phyloP scores from a whole-genome alignment of 1,139 yeast species.

The Suhomyces bolitotheri region DNA sequence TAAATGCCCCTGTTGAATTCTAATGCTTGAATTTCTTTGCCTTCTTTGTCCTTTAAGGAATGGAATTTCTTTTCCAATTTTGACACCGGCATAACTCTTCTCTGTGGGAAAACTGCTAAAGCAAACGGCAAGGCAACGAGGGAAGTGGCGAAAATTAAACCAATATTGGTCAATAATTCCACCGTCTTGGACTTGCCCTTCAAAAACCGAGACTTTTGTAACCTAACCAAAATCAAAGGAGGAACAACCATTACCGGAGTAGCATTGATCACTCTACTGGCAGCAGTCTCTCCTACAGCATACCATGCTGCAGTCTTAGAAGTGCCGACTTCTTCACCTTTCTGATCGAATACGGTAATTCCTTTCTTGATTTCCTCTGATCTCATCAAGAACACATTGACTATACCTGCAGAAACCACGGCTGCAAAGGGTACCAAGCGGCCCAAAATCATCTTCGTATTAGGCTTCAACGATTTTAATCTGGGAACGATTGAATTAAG shows the following conservation, averaged over 20 bases:
- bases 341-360: conserved; percentile 63
- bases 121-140: conserved; percentile 92
- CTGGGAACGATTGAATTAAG: conserved; percentile 85
- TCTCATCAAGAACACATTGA: conserved; percentile 93
- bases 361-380: conserved; percentile 91
- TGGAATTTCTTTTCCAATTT: conserved; percentile 66
- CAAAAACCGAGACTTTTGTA: conserved; percentile 65
- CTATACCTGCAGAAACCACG: conserved; percentile 93
- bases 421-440: conserved; percentile 97
- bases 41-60: conserved; percentile 60
- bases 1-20: conserved; percentile 93
- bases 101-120: conserved; percentile 91
- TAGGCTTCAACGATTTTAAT: conserved; percentile 64
- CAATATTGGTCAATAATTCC: conserved; percentile 74
- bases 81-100: conserved; percentile 57
- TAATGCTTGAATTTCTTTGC: conserved; percentile 58
- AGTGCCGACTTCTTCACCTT: conserved; percentile 70
- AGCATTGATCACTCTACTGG: conserved; percentile 91
- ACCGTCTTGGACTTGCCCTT: conserved; percentile 64
- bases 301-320: conserved; percentile 84
- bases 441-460: conserved; percentile 68
- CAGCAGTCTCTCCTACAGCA: conserved; percentile 97
- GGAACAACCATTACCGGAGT: conserved; percentile 97
- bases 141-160: conserved; percentile 80
- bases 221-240: conserved; percentile 73